Conservation (phyloP, 768 basidiomycete species). For the Lentinula lateritia region DNA sequence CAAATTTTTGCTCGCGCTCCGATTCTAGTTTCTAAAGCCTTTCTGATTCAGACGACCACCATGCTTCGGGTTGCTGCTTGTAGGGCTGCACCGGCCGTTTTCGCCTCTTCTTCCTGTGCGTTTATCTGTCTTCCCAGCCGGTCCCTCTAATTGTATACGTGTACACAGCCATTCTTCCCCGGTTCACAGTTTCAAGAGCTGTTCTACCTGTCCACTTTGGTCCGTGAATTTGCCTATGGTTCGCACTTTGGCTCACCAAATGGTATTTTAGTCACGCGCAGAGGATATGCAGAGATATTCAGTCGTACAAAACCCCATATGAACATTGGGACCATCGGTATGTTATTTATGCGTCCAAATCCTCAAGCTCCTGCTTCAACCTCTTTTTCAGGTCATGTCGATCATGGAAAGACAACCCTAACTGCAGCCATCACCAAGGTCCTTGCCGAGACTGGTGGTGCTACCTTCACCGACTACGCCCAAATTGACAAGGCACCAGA, state of each 20-base stretch:
- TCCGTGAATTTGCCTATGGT: conserved; percentile 18
- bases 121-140: background rate
- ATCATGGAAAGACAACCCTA: conserved; percentile 97
- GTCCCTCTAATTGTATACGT: background rate
- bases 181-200: conserved; percentile 32
- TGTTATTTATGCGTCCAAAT: conserved; percentile 18
- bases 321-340: conserved; percentile 94
- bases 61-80: conserved; percentile 52
- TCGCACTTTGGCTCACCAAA: background rate
- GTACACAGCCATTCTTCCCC: conserved; percentile 18
- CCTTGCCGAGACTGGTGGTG: conserved; percentile 69
- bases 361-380: background rate
- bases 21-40: background rate
- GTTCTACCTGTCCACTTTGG: conserved; percentile 16
- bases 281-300: conserved; percentile 78
- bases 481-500: conserved; percentile 99
- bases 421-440: conserved; percentile 96
- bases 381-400: conserved; percentile 69
- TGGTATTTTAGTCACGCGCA: conserved; percentile 36
- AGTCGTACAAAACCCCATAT: conserved; percentile 82
- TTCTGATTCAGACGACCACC: conserved; percentile 13
- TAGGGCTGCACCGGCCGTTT: conserved; percentile 42
- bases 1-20: background rate
- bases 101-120: conserved; percentile 41
- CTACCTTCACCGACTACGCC: conserved; percentile 90